These are phyloP conservation scores for Cyberlindnera maclurae DNA, from an alignment of 805 yeast species.

Conservation along the genomic window DNA sequence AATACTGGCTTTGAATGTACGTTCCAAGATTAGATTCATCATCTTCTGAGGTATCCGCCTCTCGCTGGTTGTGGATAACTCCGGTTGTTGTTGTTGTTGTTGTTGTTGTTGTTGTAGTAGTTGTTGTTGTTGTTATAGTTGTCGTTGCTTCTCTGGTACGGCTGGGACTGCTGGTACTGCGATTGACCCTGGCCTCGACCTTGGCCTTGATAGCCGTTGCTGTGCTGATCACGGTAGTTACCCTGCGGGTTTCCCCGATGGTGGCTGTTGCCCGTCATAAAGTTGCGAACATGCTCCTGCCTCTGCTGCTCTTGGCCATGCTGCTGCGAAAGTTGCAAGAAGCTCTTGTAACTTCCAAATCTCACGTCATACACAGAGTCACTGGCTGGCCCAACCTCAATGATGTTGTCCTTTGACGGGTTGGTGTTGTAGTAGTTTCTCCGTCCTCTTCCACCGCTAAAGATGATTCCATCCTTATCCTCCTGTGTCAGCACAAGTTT, in stretches of 20 bases:
- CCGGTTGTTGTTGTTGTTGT: background rate
- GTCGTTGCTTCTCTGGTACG: background rate
- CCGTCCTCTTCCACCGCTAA: conserved; percentile 28
- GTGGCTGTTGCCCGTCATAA: conserved; percentile 4
- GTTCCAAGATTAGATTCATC: too few species aligned
- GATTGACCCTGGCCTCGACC: too few species aligned
- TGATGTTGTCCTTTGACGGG: conserved; percentile 30
- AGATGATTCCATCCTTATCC: conserved; percentile 56
- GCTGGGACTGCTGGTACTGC: too few species aligned
- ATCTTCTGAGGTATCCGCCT: conserved; percentile 20
- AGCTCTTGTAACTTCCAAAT: conserved; percentile 45
- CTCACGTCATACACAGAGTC: conserved; percentile 38
- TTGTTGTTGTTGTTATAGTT: background rate
- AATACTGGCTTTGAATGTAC: too few species aligned
- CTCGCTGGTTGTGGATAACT: conserved; percentile 18
- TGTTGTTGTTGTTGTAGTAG: background rate
- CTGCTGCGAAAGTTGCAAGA: conserved; percentile 23
- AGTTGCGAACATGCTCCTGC: conserved; percentile 11
- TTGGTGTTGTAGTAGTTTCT: conserved; percentile 22
- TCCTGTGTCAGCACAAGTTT: conserved; percentile 53
- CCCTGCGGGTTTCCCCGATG: background rate
- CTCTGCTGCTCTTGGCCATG: conserved; percentile 12
- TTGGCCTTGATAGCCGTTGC: too few species aligned
- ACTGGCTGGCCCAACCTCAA: conserved; percentile 43
- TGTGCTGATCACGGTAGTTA: background rate